Percentiles rank a stretch among this genome's conserved stretches.
phyloP scores from a whole-genome alignment of 306 rosid species.

The Corylus americana region DNA sequence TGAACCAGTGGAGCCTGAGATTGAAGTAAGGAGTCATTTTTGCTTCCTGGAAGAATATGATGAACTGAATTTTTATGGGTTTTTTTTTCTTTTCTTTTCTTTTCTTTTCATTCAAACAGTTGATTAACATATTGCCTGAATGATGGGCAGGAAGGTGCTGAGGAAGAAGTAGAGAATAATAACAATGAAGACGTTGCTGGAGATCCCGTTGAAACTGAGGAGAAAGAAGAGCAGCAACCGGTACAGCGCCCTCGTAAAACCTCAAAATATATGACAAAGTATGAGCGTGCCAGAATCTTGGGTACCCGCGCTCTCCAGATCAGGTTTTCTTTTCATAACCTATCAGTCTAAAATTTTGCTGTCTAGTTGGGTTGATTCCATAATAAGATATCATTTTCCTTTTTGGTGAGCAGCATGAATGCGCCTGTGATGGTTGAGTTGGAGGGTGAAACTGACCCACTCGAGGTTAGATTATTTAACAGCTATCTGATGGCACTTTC shows the following conservation, averaged over 20 bases:
- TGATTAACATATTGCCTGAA: constrained; percentile 7
- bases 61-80: not conserved
- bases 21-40: constrained; percentile 51
- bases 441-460: constrained; percentile 96
- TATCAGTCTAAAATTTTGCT: not conserved
- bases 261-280: constrained; percentile 86
- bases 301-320: constrained; percentile 97
- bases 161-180: constrained; percentile 69
- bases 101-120: not conserved
- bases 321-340: constrained; percentile 48
- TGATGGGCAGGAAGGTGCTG: constrained; percentile 77
- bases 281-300: constrained; percentile 89
- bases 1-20: constrained; percentile 86
- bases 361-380: not conserved
- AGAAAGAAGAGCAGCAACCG: constrained; percentile 49
- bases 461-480: constrained; percentile 54
- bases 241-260: constrained; percentile 70
- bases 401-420: constrained; percentile 70
- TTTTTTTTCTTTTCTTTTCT: no score
- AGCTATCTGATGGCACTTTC: not conserved
- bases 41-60: not conserved
- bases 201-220: constrained; percentile 64
- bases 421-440: constrained; percentile 98
- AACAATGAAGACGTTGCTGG: constrained; percentile 59
- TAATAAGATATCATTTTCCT: constrained; percentile 2